Percentiles rank a stretch among this genome's conserved stretches.
phyloP scores from a whole-genome alignment of 371 early-diverging fungal genomes.

The Umbelopsis sp. region DNA sequence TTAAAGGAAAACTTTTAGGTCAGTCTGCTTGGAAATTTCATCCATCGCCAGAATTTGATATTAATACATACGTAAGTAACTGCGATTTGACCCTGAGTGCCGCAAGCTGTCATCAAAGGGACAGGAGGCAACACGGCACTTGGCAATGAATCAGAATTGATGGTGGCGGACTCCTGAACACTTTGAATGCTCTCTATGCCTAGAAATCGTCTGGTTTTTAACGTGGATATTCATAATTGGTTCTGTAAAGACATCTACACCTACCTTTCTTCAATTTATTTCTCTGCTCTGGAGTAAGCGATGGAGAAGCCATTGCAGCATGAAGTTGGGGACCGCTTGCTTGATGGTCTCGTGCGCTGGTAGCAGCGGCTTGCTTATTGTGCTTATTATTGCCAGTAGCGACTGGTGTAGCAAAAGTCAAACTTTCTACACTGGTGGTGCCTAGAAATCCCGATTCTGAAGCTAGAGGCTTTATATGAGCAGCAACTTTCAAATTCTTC shows the following conservation, averaged over 20 bases:
- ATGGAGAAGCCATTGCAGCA: background rate
- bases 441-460: too few relatives aligned
- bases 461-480: too few relatives aligned
- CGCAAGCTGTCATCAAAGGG: constrained; percentile 36
- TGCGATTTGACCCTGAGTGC: constrained; percentile 58
- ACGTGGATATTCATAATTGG: too few relatives aligned
- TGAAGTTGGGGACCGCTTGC: background rate
- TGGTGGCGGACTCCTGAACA: background rate
- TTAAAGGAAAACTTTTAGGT: constrained; percentile 3
- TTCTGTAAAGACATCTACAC: background rate
- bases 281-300: constrained; percentile 6
- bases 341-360: background rate
- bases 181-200: too few relatives aligned
- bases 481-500: too few relatives aligned
- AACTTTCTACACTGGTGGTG: too few relatives aligned
- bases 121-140: constrained; percentile 24
- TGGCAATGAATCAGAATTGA: background rate
- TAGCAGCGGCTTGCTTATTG: too few relatives aligned
- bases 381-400: too few relatives aligned
- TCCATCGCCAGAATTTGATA: background rate
- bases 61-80: constrained; percentile 49
- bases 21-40: background rate
- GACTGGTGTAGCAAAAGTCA: too few relatives aligned
- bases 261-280: background rate
- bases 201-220: too few relatives aligned